Percentiles rank a stretch among this genome's conserved stretches.
These are phyloP conservation scores for Fraxinus ornus DNA, from an alignment of 305 asterid genomes.

Conservation along the genomic window DNA sequence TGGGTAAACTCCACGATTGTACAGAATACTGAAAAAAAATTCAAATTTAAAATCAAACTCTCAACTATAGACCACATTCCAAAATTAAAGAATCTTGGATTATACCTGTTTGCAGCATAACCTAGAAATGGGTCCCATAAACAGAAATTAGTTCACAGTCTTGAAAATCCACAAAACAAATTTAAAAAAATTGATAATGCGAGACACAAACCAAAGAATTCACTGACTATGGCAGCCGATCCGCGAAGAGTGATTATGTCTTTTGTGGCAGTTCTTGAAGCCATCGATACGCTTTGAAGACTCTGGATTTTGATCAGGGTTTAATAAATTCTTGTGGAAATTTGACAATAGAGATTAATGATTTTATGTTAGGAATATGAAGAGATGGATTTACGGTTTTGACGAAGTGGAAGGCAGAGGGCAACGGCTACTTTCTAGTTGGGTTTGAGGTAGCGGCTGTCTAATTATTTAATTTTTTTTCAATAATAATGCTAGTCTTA, in stretches of 20 bases:
- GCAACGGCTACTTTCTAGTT: not conserved
- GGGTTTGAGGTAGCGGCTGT: not conserved
- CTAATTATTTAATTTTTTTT: not conserved
- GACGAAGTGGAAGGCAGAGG: not conserved
- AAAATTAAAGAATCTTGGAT: not conserved
- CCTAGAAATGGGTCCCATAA: conserved; percentile 40
- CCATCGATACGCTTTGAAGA: conserved; percentile 34
- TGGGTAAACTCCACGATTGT: conserved; percentile 86
- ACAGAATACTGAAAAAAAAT: conserved; percentile 54
- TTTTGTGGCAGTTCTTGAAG: conserved; percentile 71
- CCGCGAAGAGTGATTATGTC: conserved; percentile 90
- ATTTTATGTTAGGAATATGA: not conserved
- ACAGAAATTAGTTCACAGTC: conserved; percentile 11
- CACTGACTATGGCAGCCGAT: conserved; percentile 86
- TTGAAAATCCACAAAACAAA: not conserved
- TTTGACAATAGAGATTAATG: not conserved
- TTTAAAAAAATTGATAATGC: not conserved
- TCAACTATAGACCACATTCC: not conserved
- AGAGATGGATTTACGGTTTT: not conserved
- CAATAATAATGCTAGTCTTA: too few species aligned
- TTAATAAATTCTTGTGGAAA: not conserved
- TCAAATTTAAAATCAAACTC: not conserved
- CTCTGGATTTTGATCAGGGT: not conserved
- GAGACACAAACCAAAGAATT: conserved; percentile 64
- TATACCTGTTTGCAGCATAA: conserved; percentile 88